Conservation (phyloP, 2,329 filamentous ascomycete genomes). For the Stemphylium vesicarium region DNA sequence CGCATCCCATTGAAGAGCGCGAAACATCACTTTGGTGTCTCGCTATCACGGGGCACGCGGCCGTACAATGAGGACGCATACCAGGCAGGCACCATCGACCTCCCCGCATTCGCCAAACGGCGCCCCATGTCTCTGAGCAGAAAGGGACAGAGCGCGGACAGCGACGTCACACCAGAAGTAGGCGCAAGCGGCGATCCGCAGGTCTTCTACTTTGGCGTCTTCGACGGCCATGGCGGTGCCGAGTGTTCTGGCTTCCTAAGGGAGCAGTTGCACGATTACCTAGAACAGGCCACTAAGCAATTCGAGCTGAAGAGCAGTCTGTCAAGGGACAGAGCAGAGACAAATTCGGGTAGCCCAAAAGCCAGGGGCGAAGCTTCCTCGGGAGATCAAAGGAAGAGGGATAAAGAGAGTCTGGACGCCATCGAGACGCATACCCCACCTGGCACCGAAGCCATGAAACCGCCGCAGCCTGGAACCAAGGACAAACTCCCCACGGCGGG, state of each 20-base stretch:
- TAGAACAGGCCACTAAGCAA: slow-evolving; percentile 77
- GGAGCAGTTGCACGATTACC: slow-evolving; percentile 84
- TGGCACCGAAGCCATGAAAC: slow-evolving; percentile 51
- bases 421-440: slow-evolving; percentile 57
- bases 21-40: slow-evolving; percentile 93
- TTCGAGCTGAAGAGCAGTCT: slow-evolving; percentile 83
- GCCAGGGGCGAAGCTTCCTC: slow-evolving; percentile 25
- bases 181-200: slow-evolving; percentile 88
- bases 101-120: slow-evolving; percentile 90
- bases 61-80: slow-evolving; percentile 93
- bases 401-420: slow-evolving; percentile 49
- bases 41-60: slow-evolving; percentile 78
- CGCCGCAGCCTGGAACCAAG: slow-evolving; percentile 33
- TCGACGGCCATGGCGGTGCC: slow-evolving; percentile 91
- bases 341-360: slow-evolving; percentile 36
- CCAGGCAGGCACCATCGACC: slow-evolving; percentile 90
- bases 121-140: slow-evolving; percentile 69
- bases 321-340: slow-evolving; percentile 35
- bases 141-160: slow-evolving; percentile 41
- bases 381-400: slow-evolving; percentile 37
- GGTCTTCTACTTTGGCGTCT: slow-evolving; percentile 96
- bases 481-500: slow-evolving; percentile 34
- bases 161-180: slow-evolving; percentile 72
- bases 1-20: slow-evolving; percentile 91
- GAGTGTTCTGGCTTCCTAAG: slow-evolving; percentile 88